A percentile compares a stretch with the other conserved stretches of the same genome.
phyloP scores from a whole-genome alignment of 2,329 filamentous ascomycete species.

The Rasamsonia emersonii region DNA sequence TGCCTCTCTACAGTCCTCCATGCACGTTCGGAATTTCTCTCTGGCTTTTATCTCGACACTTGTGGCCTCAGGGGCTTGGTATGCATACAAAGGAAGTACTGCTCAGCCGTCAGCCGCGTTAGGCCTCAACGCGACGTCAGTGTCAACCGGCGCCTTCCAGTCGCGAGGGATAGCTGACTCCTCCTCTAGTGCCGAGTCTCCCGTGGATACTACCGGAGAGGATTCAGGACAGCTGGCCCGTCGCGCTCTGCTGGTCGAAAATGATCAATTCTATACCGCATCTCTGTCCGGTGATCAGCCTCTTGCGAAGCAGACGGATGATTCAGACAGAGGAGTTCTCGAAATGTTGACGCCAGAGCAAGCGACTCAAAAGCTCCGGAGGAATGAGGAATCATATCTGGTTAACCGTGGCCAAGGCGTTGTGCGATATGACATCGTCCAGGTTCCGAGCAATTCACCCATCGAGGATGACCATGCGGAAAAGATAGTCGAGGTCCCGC shows the following conservation, averaged over 20 bases:
- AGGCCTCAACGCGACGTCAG: constrained; percentile 15
- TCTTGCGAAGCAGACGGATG: constrained; percentile 78
- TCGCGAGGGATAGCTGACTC: constrained; percentile 18
- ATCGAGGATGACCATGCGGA: constrained; percentile 98
- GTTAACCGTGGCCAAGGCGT: constrained; percentile 86
- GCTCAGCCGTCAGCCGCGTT: constrained; percentile 17
- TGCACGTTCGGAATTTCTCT: constrained; percentile 42
- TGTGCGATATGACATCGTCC: constrained; percentile 86
- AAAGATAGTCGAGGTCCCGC: constrained; percentile 88
- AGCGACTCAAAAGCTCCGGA: constrained; percentile 78
- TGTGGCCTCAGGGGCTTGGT: constrained; percentile 42
- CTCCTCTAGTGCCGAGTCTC: constrained; percentile 19
- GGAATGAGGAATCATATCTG: constrained; percentile 83
- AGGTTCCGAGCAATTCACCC: constrained; percentile 91
- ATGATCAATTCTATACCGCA: constrained; percentile 82
- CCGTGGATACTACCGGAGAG: constrained; percentile 12
- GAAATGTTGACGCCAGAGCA: constrained; percentile 97
- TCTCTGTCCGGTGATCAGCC: constrained; percentile 78
- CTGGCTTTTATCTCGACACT: constrained; percentile 39
- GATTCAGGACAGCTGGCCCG: constrained; percentile 46
- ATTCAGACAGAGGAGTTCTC: constrained; percentile 73
- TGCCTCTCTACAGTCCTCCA: constrained; percentile 34
- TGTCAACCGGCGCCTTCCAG: constrained; percentile 12
- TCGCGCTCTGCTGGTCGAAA: constrained; percentile 74
- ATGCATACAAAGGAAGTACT: constrained; percentile 36